Evolutionary conservation across 192 early-diverging fungal genomes (phyloP).

Genomic region (Entomortierella beljakovae): DNA sequence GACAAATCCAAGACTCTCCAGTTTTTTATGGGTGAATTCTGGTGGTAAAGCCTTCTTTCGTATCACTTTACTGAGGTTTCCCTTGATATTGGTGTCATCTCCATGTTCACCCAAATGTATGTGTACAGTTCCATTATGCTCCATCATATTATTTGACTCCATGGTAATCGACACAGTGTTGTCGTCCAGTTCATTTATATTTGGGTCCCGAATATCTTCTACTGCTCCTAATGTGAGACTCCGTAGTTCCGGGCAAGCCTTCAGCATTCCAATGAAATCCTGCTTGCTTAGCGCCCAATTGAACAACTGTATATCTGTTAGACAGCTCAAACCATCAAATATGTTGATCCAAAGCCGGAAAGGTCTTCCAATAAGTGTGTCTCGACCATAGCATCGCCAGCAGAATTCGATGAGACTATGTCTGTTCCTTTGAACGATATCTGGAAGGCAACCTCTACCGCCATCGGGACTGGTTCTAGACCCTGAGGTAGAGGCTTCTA

Average conservation of each 20-base stretch:
- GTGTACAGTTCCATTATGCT: too few species aligned
- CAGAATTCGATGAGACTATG: neutral
- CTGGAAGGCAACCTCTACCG: constrained; percentile 22
- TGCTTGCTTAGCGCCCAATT: constrained; percentile 24
- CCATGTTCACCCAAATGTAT: too few species aligned
- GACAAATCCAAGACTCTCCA: constrained; percentile 3
- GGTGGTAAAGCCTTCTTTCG: neutral
- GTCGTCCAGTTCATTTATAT: neutral
- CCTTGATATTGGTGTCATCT: neutral
- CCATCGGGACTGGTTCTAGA: constrained; percentile 6
- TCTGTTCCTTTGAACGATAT: constrained; percentile 22
- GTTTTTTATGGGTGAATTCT: constrained; percentile 1
- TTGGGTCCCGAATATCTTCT: neutral
- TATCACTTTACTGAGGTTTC: neutral
- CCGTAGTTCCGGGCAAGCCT: constrained; percentile 9
- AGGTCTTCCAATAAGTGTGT: constrained; percentile 1
- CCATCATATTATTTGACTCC: neutral
- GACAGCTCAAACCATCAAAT: constrained; percentile 1
- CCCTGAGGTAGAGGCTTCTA: constrained; percentile 21
- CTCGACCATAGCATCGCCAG: constrained; percentile 35
- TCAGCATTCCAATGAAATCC: constrained; percentile 24
- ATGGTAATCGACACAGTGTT: neutral
- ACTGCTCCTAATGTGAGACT: constrained; percentile 14
- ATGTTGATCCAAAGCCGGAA: constrained; percentile 12
- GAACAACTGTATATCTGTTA: neutral